Evolutionary conservation across 2,329 filamentous ascomycete genomes (phyloP), one percentile per base, ranked within the genome.

Genomic region (Stemphylium lycopersici): DNA sequence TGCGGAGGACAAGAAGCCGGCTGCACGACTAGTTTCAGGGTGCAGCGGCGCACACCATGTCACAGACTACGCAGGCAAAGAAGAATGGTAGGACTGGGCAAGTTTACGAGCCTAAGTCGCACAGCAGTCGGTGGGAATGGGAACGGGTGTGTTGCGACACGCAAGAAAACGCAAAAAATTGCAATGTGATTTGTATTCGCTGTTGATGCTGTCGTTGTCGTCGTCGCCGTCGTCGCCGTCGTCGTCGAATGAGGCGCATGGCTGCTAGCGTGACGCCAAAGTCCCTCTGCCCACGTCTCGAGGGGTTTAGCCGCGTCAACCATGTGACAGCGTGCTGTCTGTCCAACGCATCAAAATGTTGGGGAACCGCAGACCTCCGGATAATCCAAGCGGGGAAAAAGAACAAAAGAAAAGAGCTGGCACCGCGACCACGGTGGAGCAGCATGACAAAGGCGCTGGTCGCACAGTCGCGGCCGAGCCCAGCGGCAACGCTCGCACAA

Each of bases 11-110:
- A 36, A 52, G 53, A 34, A 54, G 49, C 40, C 47, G 57, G 44
- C 12, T 44, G 54, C 52, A 52, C 61, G 59, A 64, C 62, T 56
- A 24, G 68, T 70, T 70, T 70, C 67, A 70, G 65, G 55, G 58
- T 43, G 54, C 51, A 59, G 57, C 52, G 54, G 52, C 53, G 52
- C 59, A 56, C 52, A 57, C 34, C 57, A 53, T 54, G 52, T 52
- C 58, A 61, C 56, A 51, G 43, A 53, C 56, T 48, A 50, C 43
- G 29, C 44, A 36, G 38, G 38, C 34, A 26, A 24, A 15, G 22
- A 38, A 12, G 24, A n/a, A 36, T 26, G 15, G 12, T 29, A 7
- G n/a, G 2, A 37, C 31, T 10, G 33, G 38, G 39, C 18, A 31
- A 11, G 10, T 29, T 29, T 29, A 29, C 26, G 26, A 29, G 26